Evolutionary conservation across 2,329 filamentous ascomycete species (phyloP).

Genomic region (Plectosphaerella sp.): DNA sequence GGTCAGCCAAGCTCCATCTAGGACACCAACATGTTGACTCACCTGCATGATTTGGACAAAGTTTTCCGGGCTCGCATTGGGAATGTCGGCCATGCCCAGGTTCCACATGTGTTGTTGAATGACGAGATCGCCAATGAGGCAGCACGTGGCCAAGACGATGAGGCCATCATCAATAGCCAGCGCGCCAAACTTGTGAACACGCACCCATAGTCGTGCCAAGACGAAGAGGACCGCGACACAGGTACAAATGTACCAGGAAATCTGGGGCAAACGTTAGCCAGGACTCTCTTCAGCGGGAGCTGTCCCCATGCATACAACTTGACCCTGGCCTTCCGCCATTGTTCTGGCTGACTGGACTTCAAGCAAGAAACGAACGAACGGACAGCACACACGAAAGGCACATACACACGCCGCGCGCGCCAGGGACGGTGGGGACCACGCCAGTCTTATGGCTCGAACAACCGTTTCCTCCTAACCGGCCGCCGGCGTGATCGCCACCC

Average conservation of each 20-base stretch:
- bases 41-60: conserved; percentile 19
- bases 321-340: conserved; percentile 7
- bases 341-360: background rate
- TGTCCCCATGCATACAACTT: conserved; percentile 4
- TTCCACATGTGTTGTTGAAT: conserved; percentile 23
- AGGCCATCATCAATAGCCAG: conserved; percentile 24
- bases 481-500: background rate
- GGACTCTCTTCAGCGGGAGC: background rate
- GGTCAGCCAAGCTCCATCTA: background rate
- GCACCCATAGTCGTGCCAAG: conserved; percentile 19
- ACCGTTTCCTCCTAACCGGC: no score
- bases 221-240: conserved; percentile 19
- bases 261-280: conserved; percentile 1
- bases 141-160: conserved; percentile 20
- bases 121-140: conserved; percentile 23
- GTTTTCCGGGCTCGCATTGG: conserved; percentile 13
- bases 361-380: no score
- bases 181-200: conserved; percentile 19
- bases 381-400: background rate
- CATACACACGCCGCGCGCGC: background rate
- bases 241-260: conserved; percentile 15
- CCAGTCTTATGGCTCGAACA: conserved; percentile 6
- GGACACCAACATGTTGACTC: conserved; percentile 5
- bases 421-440: background rate
- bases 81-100: conserved; percentile 19